Percentiles rank a stretch among this genome's conserved stretches.
Conservation (phyloP, 1,284 basidiomycete genomes). For the Cryptococcus sp. region DNA sequence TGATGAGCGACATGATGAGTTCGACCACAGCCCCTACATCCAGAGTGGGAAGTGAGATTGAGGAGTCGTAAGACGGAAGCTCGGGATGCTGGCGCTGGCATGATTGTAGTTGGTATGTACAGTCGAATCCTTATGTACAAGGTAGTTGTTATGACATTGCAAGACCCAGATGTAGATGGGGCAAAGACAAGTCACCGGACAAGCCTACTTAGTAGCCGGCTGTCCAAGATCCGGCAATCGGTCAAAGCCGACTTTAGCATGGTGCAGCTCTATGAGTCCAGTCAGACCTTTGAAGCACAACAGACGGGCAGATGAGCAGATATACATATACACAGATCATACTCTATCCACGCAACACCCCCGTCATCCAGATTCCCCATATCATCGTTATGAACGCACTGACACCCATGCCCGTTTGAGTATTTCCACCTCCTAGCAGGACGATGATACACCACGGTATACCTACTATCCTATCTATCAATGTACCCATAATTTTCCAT, state of each 20-base stretch:
- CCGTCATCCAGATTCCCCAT: constrained; percentile 42
- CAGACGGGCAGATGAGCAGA: no score
- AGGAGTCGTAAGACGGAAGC: constrained; percentile 37
- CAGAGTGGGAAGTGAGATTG: constrained; percentile 33
- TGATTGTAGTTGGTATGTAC: constrained; percentile 1
- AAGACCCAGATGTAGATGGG: no score
- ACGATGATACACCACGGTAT: constrained; percentile 39
- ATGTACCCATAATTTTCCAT: constrained; percentile 22
- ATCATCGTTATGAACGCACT: constrained; percentile 39
- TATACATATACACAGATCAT: no score
- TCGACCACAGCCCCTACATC: constrained; percentile 42
- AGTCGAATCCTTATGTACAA: no score
- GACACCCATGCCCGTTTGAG: constrained; percentile 36
- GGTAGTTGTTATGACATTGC: no score
- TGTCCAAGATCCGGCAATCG: no score
- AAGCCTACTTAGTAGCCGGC: no score
- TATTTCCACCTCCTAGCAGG: constrained; percentile 38
- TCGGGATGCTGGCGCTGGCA: constrained; percentile 34
- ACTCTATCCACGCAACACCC: constrained; percentile 12
- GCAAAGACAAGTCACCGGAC: no score
- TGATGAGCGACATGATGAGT: constrained; percentile 28
- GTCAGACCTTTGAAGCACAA: no score
- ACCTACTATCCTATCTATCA: constrained; percentile 36
- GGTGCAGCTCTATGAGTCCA: no score
- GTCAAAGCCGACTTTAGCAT: no score